phyloP scores from a whole-genome alignment of 179 eudicot genomes.

The Gypsophila paniculata region DNA sequence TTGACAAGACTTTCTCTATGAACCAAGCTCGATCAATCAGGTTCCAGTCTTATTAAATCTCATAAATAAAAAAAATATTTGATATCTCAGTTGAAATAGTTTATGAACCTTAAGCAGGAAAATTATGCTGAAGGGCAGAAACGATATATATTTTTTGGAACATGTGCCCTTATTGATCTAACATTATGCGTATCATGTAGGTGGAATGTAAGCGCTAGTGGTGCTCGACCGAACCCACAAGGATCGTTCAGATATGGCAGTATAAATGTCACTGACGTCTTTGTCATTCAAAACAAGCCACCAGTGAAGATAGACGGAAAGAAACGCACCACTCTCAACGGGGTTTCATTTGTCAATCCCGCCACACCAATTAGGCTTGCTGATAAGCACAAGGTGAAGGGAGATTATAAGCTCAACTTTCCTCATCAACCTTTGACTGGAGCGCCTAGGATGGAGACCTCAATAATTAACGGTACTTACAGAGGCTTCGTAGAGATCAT shows the following conservation, averaged over 20 bases:
- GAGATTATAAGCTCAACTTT: constrained; percentile 70
- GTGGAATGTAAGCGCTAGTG: constrained; percentile 90
- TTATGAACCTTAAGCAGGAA: background rate
- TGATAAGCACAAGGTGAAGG: constrained; percentile 59
- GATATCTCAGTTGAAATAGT: no score
- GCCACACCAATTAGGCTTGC: constrained; percentile 83
- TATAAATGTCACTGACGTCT: constrained; percentile 71
- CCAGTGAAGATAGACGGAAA: constrained; percentile 59
- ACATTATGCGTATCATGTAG: constrained; percentile 29
- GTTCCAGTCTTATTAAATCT: constrained; percentile 23
- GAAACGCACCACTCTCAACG: constrained; percentile 58
- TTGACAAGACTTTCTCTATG: constrained; percentile 58
- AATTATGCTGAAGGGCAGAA: background rate
- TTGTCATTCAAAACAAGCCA: constrained; percentile 61
- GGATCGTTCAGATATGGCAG: constrained; percentile 81
- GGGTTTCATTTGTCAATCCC: constrained; percentile 76
- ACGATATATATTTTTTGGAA: no score
- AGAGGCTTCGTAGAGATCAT: constrained; percentile 74
- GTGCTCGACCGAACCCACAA: constrained; percentile 94
- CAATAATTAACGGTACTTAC: constrained; percentile 75
- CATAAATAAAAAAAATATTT: background rate
- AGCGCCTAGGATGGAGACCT: constrained; percentile 53
- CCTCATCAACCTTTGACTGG: constrained; percentile 67
- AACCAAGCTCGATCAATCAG: constrained; percentile 72
- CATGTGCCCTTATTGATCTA: no score